Conservation (phyloP, 352 stramenopile species). For the Hyaloperonospora arabidopsidis region DNA sequence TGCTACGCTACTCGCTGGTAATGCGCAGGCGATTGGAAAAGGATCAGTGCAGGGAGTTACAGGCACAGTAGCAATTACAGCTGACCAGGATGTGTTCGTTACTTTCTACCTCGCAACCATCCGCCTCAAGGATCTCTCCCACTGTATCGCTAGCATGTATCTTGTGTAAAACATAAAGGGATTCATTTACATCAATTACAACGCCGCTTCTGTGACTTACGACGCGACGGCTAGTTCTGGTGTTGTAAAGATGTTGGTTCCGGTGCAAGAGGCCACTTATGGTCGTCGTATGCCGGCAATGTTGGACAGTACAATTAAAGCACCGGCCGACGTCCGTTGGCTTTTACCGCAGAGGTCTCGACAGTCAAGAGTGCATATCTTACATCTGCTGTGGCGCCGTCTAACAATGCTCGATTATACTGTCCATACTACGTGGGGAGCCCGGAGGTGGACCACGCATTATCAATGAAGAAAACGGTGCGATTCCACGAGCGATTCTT, state of each 20-base stretch:
- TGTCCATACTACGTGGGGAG: background rate
- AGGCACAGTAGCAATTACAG: background rate
- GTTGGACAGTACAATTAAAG: background rate
- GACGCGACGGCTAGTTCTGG: background rate
- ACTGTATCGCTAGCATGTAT: background rate
- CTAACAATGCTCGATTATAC: background rate
- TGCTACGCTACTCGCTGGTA: background rate
- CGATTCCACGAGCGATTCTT: conserved; percentile 1
- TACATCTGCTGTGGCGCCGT: background rate
- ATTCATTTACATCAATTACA: conserved; percentile 2
- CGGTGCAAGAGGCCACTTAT: background rate
- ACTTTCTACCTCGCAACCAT: background rate
- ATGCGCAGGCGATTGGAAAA: background rate
- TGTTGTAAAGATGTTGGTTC: background rate
- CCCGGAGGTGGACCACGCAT: background rate
- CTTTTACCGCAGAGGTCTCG: conserved; percentile 1
- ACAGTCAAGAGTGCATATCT: background rate
- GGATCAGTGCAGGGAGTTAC: background rate
- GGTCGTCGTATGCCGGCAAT: conserved; percentile 1
- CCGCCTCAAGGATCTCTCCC: background rate
- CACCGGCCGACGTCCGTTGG: background rate
- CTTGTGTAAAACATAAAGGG: background rate
- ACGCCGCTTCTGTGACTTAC: background rate
- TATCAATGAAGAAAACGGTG: background rate
- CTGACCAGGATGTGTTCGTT: background rate